Evolutionary conservation across 202 grass and related monocot species (phyloP).

Genomic region (Panicum virgatum): DNA sequence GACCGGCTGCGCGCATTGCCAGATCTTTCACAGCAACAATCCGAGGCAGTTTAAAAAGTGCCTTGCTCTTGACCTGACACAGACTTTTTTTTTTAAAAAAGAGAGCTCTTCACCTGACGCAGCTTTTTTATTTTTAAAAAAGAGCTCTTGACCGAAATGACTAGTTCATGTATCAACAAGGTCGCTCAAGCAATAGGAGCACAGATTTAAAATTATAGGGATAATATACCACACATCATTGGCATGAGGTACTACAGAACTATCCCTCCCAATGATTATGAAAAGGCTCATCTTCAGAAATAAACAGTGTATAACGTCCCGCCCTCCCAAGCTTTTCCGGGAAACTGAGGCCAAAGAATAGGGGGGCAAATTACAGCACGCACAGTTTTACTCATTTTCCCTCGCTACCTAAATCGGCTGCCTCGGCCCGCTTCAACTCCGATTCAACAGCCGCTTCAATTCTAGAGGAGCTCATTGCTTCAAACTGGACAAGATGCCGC

Average conservation of each 20-base stretch:
- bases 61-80: background rate
- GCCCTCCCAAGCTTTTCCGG: no score
- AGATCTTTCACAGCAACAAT: background rate
- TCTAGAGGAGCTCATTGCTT: conserved; percentile 40
- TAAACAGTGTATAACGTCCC: no score
- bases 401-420: conserved; percentile 11
- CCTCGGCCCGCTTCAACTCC: conserved; percentile 8
- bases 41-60: background rate
- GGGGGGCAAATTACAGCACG: no score
- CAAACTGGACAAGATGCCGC: conserved; percentile 55
- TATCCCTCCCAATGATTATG: background rate
- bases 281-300: background rate
- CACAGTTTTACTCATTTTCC: conserved; percentile 11
- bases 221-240: background rate
- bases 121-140: no score
- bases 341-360: no score
- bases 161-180: background rate
- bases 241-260: no score
- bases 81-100: no score
- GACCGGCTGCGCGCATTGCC: background rate
- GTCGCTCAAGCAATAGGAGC: no score
- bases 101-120: no score
- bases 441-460: conserved; percentile 31
- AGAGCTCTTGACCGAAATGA: no score
- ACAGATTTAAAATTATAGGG: background rate